phyloP scores from a whole-genome alignment of 1,284 basidiomycete species.

The Puccinia triticina region DNA sequence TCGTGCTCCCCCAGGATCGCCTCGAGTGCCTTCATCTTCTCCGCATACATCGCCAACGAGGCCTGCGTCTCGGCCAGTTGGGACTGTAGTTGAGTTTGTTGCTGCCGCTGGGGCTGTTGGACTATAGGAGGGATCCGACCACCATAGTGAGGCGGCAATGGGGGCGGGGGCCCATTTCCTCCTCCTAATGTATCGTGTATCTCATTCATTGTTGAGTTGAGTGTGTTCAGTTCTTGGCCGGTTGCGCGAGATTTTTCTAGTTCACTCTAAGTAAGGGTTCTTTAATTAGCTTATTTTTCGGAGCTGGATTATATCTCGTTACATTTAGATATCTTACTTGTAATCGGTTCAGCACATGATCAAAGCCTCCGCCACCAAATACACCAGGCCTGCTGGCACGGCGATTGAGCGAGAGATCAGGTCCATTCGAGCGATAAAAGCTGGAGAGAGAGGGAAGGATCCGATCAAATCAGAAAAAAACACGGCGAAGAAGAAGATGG shows the following conservation, averaged over 20 bases:
- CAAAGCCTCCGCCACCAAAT: conserved; percentile 62
- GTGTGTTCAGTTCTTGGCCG: conserved; percentile 78
- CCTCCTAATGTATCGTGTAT: conserved; percentile 91
- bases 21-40: conserved; percentile 82
- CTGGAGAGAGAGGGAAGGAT: neutral
- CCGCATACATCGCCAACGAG: conserved; percentile 76
- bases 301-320: conserved; percentile 63
- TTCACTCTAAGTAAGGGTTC: conserved; percentile 74
- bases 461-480: neutral
- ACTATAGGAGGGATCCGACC: conserved; percentile 53
- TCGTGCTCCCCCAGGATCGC: conserved; percentile 80
- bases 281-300: conserved; percentile 63
- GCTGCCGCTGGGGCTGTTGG: conserved; percentile 53
- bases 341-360: conserved; percentile 63
- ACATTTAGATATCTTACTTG: conserved; percentile 59
- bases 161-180: conserved; percentile 71
- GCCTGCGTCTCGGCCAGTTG: conserved; percentile 85
- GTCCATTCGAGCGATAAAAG: conserved; percentile 47
- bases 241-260: conserved; percentile 92
- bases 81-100: conserved; percentile 69
- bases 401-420: conserved; percentile 42
- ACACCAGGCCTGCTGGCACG: conserved; percentile 59
- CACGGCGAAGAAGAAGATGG: neutral
- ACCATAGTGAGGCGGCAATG: conserved; percentile 60
- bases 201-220: conserved; percentile 82